Evolutionary conservation across 345 rosid species (phyloP).

Genomic region (Eucalyptus tenuipes): DNA sequence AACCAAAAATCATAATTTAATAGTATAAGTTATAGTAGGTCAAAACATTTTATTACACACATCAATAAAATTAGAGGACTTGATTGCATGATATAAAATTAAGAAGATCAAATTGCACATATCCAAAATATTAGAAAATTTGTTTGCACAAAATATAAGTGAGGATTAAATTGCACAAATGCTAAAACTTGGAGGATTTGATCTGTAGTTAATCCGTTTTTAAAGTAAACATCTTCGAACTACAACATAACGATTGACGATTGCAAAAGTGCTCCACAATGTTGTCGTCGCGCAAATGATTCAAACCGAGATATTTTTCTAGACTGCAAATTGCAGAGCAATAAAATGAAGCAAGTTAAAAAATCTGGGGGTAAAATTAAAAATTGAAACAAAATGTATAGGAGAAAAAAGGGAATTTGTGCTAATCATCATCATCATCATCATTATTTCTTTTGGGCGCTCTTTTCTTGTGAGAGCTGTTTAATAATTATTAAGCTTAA

Average conservation of each 20-base stretch:
- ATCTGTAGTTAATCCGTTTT: background rate
- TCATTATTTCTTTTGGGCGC: background rate
- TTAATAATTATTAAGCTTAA: background rate
- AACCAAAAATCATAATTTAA: too few relatives aligned
- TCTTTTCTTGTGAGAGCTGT: background rate
- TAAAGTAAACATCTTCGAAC: background rate
- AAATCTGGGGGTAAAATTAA: background rate
- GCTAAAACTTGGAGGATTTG: background rate
- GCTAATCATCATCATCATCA: background rate
- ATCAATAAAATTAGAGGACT: too few relatives aligned
- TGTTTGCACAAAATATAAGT: background rate
- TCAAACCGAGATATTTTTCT: background rate
- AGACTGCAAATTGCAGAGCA: background rate
- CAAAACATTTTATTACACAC: too few relatives aligned
- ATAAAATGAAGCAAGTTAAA: background rate
- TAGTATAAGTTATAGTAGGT: too few relatives aligned
- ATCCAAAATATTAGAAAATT: too few relatives aligned
- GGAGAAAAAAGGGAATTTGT: background rate
- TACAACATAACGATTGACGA: background rate
- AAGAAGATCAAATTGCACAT: too few relatives aligned
- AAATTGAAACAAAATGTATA: background rate
- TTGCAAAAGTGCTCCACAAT: background rate
- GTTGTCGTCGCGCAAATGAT: background rate
- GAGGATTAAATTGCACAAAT: background rate
- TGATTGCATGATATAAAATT: too few relatives aligned